phyloP scores from a whole-genome alignment of 805 yeast species.

The Hanseniaspora lachancei region DNA sequence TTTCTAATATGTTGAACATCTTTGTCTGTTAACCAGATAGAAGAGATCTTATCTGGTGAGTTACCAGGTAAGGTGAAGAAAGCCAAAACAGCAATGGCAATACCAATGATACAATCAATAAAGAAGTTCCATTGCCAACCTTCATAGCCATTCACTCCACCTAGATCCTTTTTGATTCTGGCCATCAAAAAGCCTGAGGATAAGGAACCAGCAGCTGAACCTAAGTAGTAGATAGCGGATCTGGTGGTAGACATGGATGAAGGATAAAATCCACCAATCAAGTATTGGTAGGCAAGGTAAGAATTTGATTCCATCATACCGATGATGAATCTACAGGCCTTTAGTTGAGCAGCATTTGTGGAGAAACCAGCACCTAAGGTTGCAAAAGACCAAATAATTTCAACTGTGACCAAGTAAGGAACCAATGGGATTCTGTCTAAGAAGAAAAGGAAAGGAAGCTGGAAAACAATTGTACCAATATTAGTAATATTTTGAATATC shows the following conservation, averaged over 20 bases:
- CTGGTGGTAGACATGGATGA: conserved; percentile 47
- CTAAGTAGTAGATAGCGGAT: conserved; percentile 48
- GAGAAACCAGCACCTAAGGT: conserved; percentile 41
- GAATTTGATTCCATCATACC: conserved; percentile 53
- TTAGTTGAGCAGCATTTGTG: conserved; percentile 35
- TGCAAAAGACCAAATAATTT: conserved; percentile 48
- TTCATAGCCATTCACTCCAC: conserved; percentile 39
- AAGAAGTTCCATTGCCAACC: conserved; percentile 70
- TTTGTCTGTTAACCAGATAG: conserved; percentile 41
- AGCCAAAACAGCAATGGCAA: conserved; percentile 46
- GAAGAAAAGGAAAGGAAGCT: conserved; percentile 47
- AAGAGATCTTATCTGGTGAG: conserved; percentile 45
- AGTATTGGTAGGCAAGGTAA: conserved; percentile 46
- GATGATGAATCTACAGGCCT: conserved; percentile 48
- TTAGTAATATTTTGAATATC: conserved; percentile 46
- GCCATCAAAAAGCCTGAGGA: conserved; percentile 54
- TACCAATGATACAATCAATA: conserved; percentile 47
- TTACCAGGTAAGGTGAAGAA: conserved; percentile 45
- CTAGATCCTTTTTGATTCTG: conserved; percentile 35
- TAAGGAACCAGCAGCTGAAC: conserved; percentile 49
- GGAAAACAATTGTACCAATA: conserved; percentile 48
- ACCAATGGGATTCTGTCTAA: conserved; percentile 43
- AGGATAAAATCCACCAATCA: conserved; percentile 46
- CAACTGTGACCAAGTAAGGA: conserved; percentile 35
- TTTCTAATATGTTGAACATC: conserved; percentile 42